Evolutionary conservation across 2,329 filamentous ascomycete species (phyloP).

Genomic region (Fusarium sp.): DNA sequence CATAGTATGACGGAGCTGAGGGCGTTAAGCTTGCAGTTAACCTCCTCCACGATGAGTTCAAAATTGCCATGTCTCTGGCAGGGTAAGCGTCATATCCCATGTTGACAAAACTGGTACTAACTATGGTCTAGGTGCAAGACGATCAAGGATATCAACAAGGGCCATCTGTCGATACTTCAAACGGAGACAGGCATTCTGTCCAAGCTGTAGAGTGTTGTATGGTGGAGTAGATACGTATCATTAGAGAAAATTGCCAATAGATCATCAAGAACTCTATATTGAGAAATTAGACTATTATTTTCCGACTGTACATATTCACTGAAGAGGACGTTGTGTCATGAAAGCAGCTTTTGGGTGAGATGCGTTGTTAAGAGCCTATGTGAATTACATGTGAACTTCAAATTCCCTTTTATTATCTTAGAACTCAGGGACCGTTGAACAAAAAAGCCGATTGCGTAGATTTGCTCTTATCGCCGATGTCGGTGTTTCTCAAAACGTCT

Average conservation of each 20-base stretch:
- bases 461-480: not conserved
- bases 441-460: not conserved
- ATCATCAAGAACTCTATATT: not conserved
- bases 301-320: not conserved
- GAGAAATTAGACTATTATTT: not conserved
- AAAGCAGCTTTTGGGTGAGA: not conserved
- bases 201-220: conserved; percentile 7
- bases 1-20: not conserved
- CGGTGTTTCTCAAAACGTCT: not conserved
- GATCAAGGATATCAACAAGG: conserved; percentile 22
- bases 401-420: not conserved
- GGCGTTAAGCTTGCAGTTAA: not conserved
- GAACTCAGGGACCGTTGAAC: not conserved
- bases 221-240: not conserved
- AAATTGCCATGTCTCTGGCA: not conserved
- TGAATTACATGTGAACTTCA: not conserved
- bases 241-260: not conserved
- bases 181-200: conserved; percentile 26
- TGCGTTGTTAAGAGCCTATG: not conserved
- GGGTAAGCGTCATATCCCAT: not conserved
- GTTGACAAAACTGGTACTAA: not conserved
- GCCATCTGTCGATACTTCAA: conserved; percentile 21
- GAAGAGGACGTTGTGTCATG: not conserved
- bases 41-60: not conserved
- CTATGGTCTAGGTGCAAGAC: conserved; percentile 10